Conservation (phyloP, 192 early-diverging fungal species). For the Funneliformis geosporum region DNA sequence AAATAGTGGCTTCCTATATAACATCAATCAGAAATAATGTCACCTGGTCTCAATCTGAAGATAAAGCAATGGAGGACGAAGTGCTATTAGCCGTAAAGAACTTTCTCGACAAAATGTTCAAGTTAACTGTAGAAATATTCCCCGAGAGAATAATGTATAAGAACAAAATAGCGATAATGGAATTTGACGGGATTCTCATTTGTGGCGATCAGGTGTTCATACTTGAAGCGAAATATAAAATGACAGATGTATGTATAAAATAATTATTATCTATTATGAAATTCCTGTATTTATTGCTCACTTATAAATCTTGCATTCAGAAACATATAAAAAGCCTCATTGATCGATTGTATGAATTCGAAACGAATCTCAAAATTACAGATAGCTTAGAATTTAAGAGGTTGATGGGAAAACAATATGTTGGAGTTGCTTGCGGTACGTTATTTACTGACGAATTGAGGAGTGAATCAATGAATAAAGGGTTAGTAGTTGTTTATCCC, state of each 20-base stretch:
- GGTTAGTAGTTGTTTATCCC: constrained; percentile 21
- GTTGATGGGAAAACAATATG: constrained; percentile 20
- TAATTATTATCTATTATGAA: neutral
- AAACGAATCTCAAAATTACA: neutral
- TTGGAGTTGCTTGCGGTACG: constrained; percentile 23
- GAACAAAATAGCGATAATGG: neutral
- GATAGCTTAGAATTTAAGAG: constrained; percentile 2
- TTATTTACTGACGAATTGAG: neutral
- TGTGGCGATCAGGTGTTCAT: constrained; percentile 13
- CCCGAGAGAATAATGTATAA: constrained; percentile 19
- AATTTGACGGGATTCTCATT: constrained; percentile 5
- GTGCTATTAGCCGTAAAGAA: neutral
- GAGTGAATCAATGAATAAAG: neutral
- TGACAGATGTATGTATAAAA: constrained; percentile 7
- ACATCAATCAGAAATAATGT: neutral
- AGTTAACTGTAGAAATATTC: constrained; percentile 14
- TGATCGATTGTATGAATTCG: constrained; percentile 13
- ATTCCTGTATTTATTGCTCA: constrained; percentile 15
- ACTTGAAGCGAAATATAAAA: constrained; percentile 28
- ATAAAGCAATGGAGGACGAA: neutral
- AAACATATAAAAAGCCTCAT: constrained; percentile 4
- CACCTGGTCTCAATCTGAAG: neutral
- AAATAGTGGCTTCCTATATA: neutral
- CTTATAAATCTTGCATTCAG: constrained; percentile 14
- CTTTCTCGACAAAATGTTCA: constrained; percentile 4